A percentile compares a stretch with the other conserved stretches of the same genome.
phyloP scores from a whole-genome alignment of 805 yeast species.

The Lipomyces mesembrius region DNA sequence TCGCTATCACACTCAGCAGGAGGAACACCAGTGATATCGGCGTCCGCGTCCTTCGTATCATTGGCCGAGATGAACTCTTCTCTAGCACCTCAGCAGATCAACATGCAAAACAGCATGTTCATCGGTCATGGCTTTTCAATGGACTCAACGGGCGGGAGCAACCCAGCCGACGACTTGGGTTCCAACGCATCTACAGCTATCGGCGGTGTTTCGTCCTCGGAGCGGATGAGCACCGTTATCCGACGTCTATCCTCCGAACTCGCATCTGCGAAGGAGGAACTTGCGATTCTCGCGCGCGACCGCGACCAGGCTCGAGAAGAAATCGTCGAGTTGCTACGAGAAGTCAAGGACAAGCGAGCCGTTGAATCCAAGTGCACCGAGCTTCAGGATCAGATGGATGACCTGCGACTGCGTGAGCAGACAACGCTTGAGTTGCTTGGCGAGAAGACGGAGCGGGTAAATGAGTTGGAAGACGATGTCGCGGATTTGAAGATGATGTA shows the following conservation, averaged over 20 bases:
- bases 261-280: slow-evolving; percentile 64
- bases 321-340: slow-evolving; percentile 58
- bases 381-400: slow-evolving; percentile 46
- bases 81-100: slow-evolving; percentile 16
- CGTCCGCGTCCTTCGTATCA: slow-evolving; percentile 35
- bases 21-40: slow-evolving; percentile 3
- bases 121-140: slow-evolving; percentile 5
- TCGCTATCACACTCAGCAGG: slow-evolving; percentile 13
- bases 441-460: slow-evolving; percentile 83
- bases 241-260: slow-evolving; percentile 82
- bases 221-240: slow-evolving; percentile 74
- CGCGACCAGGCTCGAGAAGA: slow-evolving; percentile 73
- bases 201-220: slow-evolving; percentile 59
- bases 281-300: slow-evolving; percentile 56
- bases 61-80: slow-evolving; percentile 9
- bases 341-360: slow-evolving; percentile 26
- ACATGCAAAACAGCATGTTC: slow-evolving; percentile 13
- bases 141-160: slow-evolving; percentile 13
- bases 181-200: slow-evolving; percentile 33
- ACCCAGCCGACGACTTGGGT: slow-evolving; percentile 21
- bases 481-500: slow-evolving; percentile 84
- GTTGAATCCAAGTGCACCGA: slow-evolving; percentile 55
- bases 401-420: slow-evolving; percentile 52
- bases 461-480: slow-evolving; percentile 86
- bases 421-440: slow-evolving; percentile 75